Evolutionary conservation across 192 early-diverging fungal genomes (phyloP).

Genomic region (Backusella circina): DNA sequence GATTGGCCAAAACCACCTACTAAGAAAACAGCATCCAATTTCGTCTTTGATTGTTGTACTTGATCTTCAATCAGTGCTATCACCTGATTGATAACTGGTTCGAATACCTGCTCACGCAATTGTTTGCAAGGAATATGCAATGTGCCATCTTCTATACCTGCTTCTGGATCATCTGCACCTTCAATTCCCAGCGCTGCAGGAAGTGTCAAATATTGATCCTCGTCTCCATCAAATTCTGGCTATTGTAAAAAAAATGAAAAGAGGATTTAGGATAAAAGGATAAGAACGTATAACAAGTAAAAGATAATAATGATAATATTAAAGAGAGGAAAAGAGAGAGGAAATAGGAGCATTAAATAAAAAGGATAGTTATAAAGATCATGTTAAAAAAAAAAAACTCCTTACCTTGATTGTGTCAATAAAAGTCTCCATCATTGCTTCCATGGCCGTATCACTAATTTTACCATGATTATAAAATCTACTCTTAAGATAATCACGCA

Average conservation of each 20-base stretch:
- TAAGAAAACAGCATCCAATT: slow-evolving; percentile 42
- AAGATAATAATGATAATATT: too few species aligned
- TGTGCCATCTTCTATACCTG: slow-evolving; percentile 41
- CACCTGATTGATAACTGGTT: slow-evolving; percentile 45
- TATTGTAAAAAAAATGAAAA: neutral
- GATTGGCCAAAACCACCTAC: slow-evolving; percentile 51
- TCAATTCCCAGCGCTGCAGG: slow-evolving; percentile 34
- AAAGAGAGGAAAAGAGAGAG: neutral
- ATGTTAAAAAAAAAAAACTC: neutral
- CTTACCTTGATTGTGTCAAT: slow-evolving; percentile 46
- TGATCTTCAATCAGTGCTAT: slow-evolving; percentile 43
- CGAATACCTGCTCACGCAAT: slow-evolving; percentile 45
- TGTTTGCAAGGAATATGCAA: slow-evolving; percentile 38
- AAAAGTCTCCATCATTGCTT: slow-evolving; percentile 44
- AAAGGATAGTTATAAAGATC: neutral
- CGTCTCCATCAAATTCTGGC: slow-evolving; percentile 46
- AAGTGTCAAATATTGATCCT: slow-evolving; percentile 41
- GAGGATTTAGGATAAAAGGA: neutral
- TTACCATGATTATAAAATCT: slow-evolving; percentile 35
- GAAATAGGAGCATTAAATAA: neutral
- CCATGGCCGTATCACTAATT: slow-evolving; percentile 25
- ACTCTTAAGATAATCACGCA: slow-evolving; percentile 42
- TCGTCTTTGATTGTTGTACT: slow-evolving; percentile 31
- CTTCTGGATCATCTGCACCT: slow-evolving; percentile 32
- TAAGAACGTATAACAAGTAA: neutral